Conservation (phyloP, 1,284 basidiomycete species). For the Wallemia ichthyophaga region DNA sequence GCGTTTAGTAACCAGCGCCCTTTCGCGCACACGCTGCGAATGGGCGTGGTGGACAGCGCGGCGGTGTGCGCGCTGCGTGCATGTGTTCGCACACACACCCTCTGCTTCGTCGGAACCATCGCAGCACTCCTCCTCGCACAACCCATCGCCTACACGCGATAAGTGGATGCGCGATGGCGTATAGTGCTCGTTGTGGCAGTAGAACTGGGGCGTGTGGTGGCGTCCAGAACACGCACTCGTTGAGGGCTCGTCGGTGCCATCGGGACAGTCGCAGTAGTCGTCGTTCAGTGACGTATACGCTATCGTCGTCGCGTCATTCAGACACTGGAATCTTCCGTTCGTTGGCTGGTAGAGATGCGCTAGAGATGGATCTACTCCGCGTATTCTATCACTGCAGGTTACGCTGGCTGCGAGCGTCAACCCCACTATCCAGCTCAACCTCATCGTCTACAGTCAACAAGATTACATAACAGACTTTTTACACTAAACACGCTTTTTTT, state of each 20-base stretch:
- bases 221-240: constrained; percentile 51
- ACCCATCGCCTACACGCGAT: constrained; percentile 70
- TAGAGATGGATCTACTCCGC: background rate
- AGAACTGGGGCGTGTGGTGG: constrained; percentile 27
- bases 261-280: constrained; percentile 76
- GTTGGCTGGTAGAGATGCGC: background rate
- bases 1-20: constrained; percentile 23
- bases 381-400: background rate
- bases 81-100: constrained; percentile 50
- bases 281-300: constrained; percentile 58
- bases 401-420: no score
- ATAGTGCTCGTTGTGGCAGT: constrained; percentile 68
- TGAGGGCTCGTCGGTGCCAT: constrained; percentile 81
- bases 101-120: constrained; percentile 79
- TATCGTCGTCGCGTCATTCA: constrained; percentile 7
- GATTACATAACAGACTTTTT: background rate
- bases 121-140: constrained; percentile 83
- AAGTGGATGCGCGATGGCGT: constrained; percentile 45
- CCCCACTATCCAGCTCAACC: background rate
- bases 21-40: constrained; percentile 44
- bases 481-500: no score
- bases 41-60: constrained; percentile 35
- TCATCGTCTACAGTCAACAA: background rate
- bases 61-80: constrained; percentile 39
- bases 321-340: background rate